Base-by-base conservation (phyloP, 2,329 filamentous ascomycete genomes). In the Fusarium sp. region DNA sequence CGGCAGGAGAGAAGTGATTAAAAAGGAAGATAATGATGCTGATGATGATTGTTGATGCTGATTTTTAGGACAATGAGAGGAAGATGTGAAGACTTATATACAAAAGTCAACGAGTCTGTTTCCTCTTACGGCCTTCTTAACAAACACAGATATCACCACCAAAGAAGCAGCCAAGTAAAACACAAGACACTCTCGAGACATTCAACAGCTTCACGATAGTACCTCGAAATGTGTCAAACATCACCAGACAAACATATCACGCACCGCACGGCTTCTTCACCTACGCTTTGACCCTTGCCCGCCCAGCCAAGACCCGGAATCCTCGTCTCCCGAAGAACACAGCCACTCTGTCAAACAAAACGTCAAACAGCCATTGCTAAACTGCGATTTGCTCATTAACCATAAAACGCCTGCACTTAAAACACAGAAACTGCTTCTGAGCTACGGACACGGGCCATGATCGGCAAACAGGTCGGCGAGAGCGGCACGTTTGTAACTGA, bases 231-330 rank as follows among this genome's bases (percentile, higher is more conserved):
- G 13, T 42, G 28, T 28, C 17, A 66, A 66, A 66, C 48, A 48
- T 66, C 44, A 51, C 32, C 9, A 58, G 18, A 32, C 30, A 52
- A 36, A 52, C 50, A 52, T 15, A 36, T 26, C 30, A 52, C 48
- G 48, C 22, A 34, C 30, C 50, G n/a, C n/a, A 52, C 18, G 24
- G 34, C n/a, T 45, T 50, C 45, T 48, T 66, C 38, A 38, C 32
- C 7, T n/a, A 66, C 61, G 61, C 90, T 54, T 81, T 81, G 77
- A 87, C 62, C 36, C 5, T 51, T 8, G 14, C 2, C 18, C 8
- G 52, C 45, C 4, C 15, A 17, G 45, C 62, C 61, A 66, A 66
- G 63, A 36, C 65, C 39, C 65, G 65, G 65, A 62, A 68, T 52
- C 34, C 39, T 38, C 45, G 45, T 62, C 38, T 68, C 26, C 65